Evolutionary conservation across 2,329 filamentous ascomycete genomes (phyloP).

Genomic region (Parasarocladium wereldwijsianum): DNA sequence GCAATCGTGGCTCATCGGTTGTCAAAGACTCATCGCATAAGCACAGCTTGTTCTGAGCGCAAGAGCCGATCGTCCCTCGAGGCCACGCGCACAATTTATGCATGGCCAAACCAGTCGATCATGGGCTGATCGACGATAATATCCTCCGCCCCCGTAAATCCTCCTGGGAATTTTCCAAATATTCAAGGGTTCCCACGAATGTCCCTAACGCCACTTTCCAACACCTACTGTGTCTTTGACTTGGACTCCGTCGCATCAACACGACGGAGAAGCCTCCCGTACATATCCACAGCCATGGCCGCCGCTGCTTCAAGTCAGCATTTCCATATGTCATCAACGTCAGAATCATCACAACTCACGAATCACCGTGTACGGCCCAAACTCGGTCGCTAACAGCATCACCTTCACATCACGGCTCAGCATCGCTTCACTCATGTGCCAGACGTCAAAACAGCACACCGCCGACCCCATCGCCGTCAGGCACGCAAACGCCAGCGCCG

Average conservation of each 20-base stretch:
- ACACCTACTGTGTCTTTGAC: constrained; percentile 31
- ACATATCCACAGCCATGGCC: constrained; percentile 40
- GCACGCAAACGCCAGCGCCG: constrained; percentile 34
- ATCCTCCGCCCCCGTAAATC: too few relatives aligned
- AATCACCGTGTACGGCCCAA: constrained; percentile 35
- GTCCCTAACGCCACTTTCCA: too few relatives aligned
- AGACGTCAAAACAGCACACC: constrained; percentile 35
- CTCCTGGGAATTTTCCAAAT: too few relatives aligned
- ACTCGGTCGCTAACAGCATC: constrained; percentile 31
- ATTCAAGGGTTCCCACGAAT: too few relatives aligned
- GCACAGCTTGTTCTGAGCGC: too few relatives aligned
- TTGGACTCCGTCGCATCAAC: constrained; percentile 16
- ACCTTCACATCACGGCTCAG: constrained; percentile 29
- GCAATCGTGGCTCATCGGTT: too few relatives aligned
- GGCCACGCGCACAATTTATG: too few relatives aligned
- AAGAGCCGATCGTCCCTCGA: too few relatives aligned
- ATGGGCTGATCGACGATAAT: too few relatives aligned
- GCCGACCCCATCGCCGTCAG: constrained; percentile 35
- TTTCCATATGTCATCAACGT: constrained; percentile 1
- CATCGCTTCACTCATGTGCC: constrained; percentile 30
- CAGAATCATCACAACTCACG: constrained; percentile 25
- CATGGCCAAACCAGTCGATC: too few relatives aligned
- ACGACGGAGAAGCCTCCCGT: constrained; percentile 29
- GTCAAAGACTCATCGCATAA: too few relatives aligned
- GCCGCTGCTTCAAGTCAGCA: constrained; percentile 22